Percentiles rank a stretch among this genome's conserved stretches.
These are phyloP conservation scores for Discostella stelligeroides DNA, from an alignment of 108 stramenopile genomes.

Conservation along the genomic window DNA sequence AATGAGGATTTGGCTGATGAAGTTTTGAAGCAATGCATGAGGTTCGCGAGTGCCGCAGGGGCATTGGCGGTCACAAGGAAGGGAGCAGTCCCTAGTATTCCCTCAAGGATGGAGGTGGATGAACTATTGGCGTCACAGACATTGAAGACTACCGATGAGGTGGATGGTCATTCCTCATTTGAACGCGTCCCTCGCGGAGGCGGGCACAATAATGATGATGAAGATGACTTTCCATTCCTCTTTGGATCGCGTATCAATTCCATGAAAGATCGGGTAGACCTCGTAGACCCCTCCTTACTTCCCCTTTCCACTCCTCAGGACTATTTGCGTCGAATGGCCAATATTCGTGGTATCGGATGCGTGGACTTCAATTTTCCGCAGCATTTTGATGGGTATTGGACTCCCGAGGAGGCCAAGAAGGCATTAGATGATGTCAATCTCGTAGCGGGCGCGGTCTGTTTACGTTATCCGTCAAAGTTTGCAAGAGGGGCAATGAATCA, in stretches of 20 bases:
- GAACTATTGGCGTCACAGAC: constrained; percentile 14
- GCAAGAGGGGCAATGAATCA: constrained; percentile 85
- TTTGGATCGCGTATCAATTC: constrained; percentile 86
- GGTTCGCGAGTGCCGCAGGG: constrained; percentile 75
- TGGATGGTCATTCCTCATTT: background rate
- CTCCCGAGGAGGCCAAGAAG: constrained; percentile 53
- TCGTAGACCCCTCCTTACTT: constrained; percentile 25
- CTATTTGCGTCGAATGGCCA: constrained; percentile 70
- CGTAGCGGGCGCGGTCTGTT: constrained; percentile 81
- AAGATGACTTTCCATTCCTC: constrained; percentile 64
- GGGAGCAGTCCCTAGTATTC: constrained; percentile 66
- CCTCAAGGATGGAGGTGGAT: constrained; percentile 57
- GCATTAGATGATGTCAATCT: constrained; percentile 66
- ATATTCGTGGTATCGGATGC: constrained; percentile 69
- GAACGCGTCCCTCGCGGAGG: constrained; percentile 41
- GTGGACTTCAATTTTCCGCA: constrained; percentile 92
- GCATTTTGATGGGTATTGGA: constrained; percentile 65
- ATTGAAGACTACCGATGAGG: constrained; percentile 1
- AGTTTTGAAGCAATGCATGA: constrained; percentile 50
- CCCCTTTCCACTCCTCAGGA: constrained; percentile 51
- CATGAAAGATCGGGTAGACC: constrained; percentile 84
- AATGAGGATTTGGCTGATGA: constrained; percentile 13
- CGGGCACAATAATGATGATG: constrained; percentile 4
- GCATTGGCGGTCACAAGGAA: constrained; percentile 64
- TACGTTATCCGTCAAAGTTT: constrained; percentile 83